phyloP scores from a whole-genome alignment of 352 stramenopile genomes.

The Phytophthora agathidicida region DNA sequence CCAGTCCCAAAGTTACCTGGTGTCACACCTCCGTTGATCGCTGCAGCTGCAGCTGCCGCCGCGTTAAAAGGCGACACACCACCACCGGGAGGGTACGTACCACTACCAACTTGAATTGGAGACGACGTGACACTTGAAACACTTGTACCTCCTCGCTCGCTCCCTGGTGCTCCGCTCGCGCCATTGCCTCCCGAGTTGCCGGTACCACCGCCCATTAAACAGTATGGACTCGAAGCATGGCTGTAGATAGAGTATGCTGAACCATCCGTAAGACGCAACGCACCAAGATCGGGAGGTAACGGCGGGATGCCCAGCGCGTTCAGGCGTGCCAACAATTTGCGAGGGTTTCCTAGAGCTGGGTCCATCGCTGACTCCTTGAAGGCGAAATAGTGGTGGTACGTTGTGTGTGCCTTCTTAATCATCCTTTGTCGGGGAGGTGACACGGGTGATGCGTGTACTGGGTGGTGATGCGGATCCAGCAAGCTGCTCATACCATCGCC shows the following conservation, averaged over 20 bases:
- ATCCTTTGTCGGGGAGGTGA: slow-evolving; percentile 68
- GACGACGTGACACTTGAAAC: slow-evolving; percentile 31
- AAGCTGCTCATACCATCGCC: slow-evolving; percentile 65
- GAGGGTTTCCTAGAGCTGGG: slow-evolving; percentile 75
- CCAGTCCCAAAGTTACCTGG: slow-evolving; percentile 36
- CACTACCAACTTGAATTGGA: slow-evolving; percentile 29
- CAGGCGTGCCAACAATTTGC: slow-evolving; percentile 91
- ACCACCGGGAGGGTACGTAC: slow-evolving; percentile 37
- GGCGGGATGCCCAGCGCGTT: slow-evolving; percentile 93
- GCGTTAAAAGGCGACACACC: slow-evolving; percentile 27
- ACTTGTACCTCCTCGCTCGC: slow-evolving; percentile 35
- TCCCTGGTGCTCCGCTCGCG: slow-evolving; percentile 25
- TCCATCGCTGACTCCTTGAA: slow-evolving; percentile 86
- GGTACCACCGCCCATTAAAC: slow-evolving; percentile 26
- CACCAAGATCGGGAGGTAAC: slow-evolving; percentile 90
- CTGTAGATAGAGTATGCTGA: slow-evolving; percentile 83
- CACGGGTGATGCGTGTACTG: slow-evolving; percentile 41
- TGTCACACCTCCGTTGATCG: slow-evolving; percentile 38
- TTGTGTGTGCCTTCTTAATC: slow-evolving; percentile 69
- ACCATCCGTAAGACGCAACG: slow-evolving; percentile 72
- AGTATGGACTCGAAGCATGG: slow-evolving; percentile 71
- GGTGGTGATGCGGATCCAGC: slow-evolving; percentile 54
- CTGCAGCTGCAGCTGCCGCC: slow-evolving; percentile 30
- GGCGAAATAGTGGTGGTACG: slow-evolving; percentile 75
- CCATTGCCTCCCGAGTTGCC: slow-evolving; percentile 10